These are phyloP conservation scores for Spiraea crenata DNA, from an alignment of 331 rosid species.

Conservation along the genomic window DNA sequence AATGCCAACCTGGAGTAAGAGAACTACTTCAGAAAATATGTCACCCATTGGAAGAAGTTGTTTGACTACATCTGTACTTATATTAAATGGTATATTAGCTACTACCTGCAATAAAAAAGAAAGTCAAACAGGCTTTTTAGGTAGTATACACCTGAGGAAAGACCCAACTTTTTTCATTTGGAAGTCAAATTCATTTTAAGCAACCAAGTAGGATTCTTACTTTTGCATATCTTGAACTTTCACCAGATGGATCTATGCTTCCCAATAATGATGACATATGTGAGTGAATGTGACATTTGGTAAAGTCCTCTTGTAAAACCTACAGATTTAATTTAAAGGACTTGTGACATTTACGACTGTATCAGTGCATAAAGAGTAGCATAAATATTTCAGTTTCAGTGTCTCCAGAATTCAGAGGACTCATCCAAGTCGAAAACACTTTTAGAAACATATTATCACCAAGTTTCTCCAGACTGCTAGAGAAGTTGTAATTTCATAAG, in stretches of 20 bases:
- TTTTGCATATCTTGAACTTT: constrained; percentile 58
- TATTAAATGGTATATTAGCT: constrained; percentile 83
- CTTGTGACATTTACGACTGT: not conserved
- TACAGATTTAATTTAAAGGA: constrained; percentile 31
- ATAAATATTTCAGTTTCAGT: not conserved
- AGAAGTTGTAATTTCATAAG: not conserved
- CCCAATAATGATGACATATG: constrained; percentile 51
- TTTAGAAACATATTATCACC: not conserved
- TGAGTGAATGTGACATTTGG: constrained; percentile 73
- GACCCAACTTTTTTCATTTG: not conserved
- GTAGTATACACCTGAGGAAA: not conserved
- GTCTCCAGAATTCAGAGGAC: not conserved
- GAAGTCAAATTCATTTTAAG: not conserved
- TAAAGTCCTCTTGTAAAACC: constrained; percentile 75
- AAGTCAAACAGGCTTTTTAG: not conserved
- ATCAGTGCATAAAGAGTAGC: not conserved
- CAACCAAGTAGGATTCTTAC: constrained; percentile 44
- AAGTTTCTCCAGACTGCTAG: not conserved
- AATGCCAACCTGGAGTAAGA: constrained; percentile 72
- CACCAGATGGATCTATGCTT: constrained; percentile 27
- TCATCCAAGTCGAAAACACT: not conserved
- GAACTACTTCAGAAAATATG: constrained; percentile 76
- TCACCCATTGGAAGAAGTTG: constrained; percentile 94
- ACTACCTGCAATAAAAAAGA: constrained; percentile 61
- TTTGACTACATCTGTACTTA: constrained; percentile 77